Evolutionary conservation across 208 protist genomes (phyloP).

Genomic region (Sergeia podlipaevii): DNA sequence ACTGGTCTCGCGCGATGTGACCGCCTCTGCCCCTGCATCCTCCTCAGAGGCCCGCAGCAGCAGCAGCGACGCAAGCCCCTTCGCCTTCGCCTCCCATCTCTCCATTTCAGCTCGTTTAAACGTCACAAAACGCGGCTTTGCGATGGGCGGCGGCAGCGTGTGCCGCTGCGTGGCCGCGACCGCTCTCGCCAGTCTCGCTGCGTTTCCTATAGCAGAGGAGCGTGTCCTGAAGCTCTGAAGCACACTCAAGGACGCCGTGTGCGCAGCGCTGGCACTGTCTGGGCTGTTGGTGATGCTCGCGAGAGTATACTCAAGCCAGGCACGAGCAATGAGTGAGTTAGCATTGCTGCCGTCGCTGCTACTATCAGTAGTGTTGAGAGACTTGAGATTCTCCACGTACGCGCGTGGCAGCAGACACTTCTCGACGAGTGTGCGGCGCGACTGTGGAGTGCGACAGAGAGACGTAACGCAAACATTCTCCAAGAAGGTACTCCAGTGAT

Average conservation of each 20-base stretch:
- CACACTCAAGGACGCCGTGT: neutral
- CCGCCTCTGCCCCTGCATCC: conserved; percentile 22
- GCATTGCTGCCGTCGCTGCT: no score
- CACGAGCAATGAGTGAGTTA: neutral
- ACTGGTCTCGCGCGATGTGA: conserved; percentile 13
- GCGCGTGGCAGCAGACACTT: no score
- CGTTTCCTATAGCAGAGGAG: conserved; percentile 1
- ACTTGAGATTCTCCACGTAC: no score
- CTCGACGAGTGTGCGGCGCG: no score
- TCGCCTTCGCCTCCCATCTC: conserved; percentile 5
- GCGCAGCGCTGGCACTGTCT: conserved; percentile 35
- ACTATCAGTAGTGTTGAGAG: neutral
- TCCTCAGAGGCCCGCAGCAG: conserved; percentile 19
- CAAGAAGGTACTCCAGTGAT: no score
- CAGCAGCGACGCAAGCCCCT: conserved; percentile 15
- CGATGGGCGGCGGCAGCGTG: conserved; percentile 11
- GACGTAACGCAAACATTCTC: no score
- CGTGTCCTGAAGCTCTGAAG: neutral
- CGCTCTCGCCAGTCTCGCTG: conserved; percentile 1
- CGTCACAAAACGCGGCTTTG: conserved; percentile 20
- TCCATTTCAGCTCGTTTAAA: conserved; percentile 14
- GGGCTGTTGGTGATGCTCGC: conserved; percentile 22
- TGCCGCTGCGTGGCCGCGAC: conserved; percentile 16
- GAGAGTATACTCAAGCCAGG: conserved; percentile 15
- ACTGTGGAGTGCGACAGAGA: no score